Conservation (phyloP, 2,329 filamentous ascomycete species). For the Didymella exigua region DNA sequence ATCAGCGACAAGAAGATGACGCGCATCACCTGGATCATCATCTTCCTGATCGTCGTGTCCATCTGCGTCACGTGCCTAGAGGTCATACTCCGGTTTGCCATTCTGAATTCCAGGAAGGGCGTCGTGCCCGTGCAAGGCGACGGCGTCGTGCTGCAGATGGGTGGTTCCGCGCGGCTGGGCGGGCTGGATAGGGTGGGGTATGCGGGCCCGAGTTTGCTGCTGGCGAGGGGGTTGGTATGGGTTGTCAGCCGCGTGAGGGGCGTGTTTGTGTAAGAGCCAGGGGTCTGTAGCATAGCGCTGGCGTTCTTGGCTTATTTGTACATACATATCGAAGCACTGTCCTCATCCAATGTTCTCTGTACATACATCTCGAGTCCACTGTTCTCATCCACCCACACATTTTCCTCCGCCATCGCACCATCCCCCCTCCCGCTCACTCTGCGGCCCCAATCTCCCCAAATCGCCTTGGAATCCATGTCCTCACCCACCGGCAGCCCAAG, state of each 20-base stretch:
- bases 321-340: no score
- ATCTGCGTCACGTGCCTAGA: slow-evolving; percentile 91
- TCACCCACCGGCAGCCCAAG: slow-evolving; percentile 23
- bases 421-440: not conserved
- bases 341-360: no score
- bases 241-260: slow-evolving; percentile 27
- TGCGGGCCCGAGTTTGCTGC: slow-evolving; percentile 36
- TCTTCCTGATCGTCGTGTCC: slow-evolving; percentile 86
- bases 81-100: slow-evolving; percentile 78
- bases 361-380: no score
- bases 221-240: slow-evolving; percentile 35
- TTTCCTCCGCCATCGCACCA: no score
- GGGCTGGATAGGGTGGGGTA: slow-evolving; percentile 23
- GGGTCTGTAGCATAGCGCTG: not conserved
- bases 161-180: not conserved
- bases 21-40: slow-evolving; percentile 96
- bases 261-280: slow-evolving; percentile 7
- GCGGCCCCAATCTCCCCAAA: no score
- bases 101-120: slow-evolving; percentile 37
- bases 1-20: slow-evolving; percentile 97
- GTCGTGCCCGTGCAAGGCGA: slow-evolving; percentile 8
- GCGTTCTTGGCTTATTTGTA: not conserved
- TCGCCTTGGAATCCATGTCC: not conserved
- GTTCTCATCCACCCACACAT: no score
- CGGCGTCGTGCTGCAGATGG: not conserved